phyloP scores from a whole-genome alignment of 352 stramenopile species.

The Pilasporangium apinafurcum region DNA sequence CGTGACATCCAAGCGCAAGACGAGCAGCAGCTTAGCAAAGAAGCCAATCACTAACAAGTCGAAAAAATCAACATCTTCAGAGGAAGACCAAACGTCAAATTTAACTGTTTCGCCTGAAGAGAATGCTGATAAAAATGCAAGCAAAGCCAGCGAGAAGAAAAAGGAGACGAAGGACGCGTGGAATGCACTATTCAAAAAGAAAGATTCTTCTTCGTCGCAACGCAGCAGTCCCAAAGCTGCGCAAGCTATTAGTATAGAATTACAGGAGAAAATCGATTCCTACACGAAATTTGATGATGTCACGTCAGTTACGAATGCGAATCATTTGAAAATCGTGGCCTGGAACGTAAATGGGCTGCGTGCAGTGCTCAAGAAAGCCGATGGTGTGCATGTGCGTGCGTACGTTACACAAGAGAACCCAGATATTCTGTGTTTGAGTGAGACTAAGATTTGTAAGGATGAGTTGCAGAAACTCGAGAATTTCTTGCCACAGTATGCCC shows the following conservation, averaged over 20 bases:
- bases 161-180: slow-evolving; percentile 24
- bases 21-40: no score
- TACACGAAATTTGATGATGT: slow-evolving; percentile 49
- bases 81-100: slow-evolving; percentile 1
- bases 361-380: slow-evolving; percentile 64
- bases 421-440: slow-evolving; percentile 77
- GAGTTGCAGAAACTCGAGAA: slow-evolving; percentile 74
- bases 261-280: slow-evolving; percentile 38
- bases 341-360: slow-evolving; percentile 86
- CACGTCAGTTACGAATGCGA: slow-evolving; percentile 7
- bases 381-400: slow-evolving; percentile 56
- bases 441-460: slow-evolving; percentile 77
- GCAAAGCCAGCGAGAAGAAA: slow-evolving; percentile 10
- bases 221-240: slow-evolving; percentile 13
- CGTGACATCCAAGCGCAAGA: no score
- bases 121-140: background rate
- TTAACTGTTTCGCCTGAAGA: background rate
- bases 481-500: slow-evolving; percentile 60
- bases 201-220: background rate
- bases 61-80: no score
- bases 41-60: no score
- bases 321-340: slow-evolving; percentile 43
- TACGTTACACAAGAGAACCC: slow-evolving; percentile 77
- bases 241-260: slow-evolving; percentile 19
- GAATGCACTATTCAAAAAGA: slow-evolving; percentile 28